Base-by-base conservation (phyloP, 805 yeast genomes). In the Soucietia sequanensis region DNA sequence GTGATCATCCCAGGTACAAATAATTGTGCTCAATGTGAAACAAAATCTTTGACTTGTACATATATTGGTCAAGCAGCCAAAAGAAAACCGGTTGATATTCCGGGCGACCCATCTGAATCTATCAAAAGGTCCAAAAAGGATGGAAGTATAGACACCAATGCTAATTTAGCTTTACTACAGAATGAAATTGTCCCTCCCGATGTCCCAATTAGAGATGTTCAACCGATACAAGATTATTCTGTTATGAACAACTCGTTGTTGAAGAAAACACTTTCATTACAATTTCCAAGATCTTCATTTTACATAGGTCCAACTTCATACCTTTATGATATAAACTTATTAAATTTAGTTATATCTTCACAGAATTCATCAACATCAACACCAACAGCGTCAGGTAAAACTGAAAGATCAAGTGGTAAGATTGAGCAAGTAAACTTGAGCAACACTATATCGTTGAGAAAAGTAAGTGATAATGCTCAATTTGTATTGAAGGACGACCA, bases 281-380 rank as follows among this genome's bases (percentile, higher is more conserved):
- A 88, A 54, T 87, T 81, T 49, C 96, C 98, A 1, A 67, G 96
- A 38, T 88, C 96, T 0, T 83, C 95, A 13, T 87, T 87, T 50
- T 84, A 80, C 48, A 81, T 90, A 14, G 97, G 98, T 1, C 81
- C 95, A 1, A 84, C 95, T 0, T 88, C 96, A 1, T 64, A 60
- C 12, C 72, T 85, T 19, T 87, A 81, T 54, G 98, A 91, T 55
- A 68, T 77, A 17, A 70, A 76, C 10, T 68, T 91, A 17, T 66
- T 91, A 14, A 81, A 84, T 40, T 63, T 75, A 26, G 77, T 87
- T 23, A 75, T 66, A 18, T 64, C 57, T 20, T 39, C 66, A 11
- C 68, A 59, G 39, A 54, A 50, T 28, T 8, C 31, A n/a, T 7
- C 12, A 13, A 8, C 7, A 11, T 17, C 83, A 19, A 14, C 5